Conservation (phyloP, 2,329 filamentous ascomycete genomes). For the Aspergillus caelatus region DNA sequence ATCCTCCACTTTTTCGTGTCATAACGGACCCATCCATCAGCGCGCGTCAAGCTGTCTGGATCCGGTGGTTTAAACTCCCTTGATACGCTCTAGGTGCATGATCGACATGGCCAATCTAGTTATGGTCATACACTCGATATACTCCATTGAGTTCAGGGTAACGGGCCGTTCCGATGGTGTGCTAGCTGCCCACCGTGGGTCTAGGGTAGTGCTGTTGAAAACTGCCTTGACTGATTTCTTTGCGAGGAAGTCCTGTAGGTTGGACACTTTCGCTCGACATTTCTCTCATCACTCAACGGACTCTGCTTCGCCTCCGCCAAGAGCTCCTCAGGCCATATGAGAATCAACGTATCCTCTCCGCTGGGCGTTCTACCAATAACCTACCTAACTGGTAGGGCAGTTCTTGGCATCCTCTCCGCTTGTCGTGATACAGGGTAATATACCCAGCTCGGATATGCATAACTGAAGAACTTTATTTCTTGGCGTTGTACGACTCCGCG, state of each 20-base stretch:
- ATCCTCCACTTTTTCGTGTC: not conserved
- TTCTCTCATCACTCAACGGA: not conserved
- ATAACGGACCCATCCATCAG: no score
- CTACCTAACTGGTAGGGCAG: not conserved
- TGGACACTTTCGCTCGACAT: not conserved
- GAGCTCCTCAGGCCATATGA: not conserved
- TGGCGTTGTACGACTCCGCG: not conserved
- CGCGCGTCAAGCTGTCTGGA: not conserved
- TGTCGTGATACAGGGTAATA: not conserved
- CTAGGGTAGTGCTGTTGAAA: not conserved
- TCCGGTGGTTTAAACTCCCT: not conserved
- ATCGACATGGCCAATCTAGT: not conserved
- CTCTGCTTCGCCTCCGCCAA: not conserved
- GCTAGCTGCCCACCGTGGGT: not conserved
- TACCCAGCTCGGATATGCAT: not conserved
- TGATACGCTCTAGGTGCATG: not conserved
- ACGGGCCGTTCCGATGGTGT: not conserved
- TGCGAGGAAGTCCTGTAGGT: accelerated
- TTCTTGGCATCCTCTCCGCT: not conserved
- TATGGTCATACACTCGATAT: not conserved
- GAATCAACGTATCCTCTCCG: not conserved
- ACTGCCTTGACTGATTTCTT: not conserved
- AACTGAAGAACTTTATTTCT: not conserved
- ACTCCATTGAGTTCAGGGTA: not conserved
- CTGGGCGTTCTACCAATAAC: not conserved